Conservation (phyloP, 345 rosid genomes). For the Bruguiera gymnorhiza region DNA sequence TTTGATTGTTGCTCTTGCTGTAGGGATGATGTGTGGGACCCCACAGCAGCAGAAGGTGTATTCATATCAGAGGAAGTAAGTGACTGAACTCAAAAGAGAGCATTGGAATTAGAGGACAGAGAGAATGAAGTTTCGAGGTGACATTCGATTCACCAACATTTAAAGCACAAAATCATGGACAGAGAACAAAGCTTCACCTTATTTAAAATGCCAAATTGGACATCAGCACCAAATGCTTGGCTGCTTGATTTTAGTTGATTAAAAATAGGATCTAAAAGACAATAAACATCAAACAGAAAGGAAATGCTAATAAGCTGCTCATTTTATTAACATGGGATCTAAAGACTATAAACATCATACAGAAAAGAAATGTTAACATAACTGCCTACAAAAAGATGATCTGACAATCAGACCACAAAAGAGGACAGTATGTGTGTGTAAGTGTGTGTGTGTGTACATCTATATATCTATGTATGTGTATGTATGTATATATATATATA, state of each 20-base stretch:
- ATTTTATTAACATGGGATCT: constrained; percentile 55
- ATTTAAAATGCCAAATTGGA: constrained; percentile 40
- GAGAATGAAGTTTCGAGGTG: constrained; percentile 11
- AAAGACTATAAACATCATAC: constrained; percentile 5
- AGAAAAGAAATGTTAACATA: neutral
- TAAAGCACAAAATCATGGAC: constrained; percentile 3
- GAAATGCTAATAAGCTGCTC: too few species aligned
- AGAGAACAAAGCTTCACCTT: constrained; percentile 38
- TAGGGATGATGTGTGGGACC: constrained; percentile 27
- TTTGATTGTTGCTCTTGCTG: constrained; percentile 38
- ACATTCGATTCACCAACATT: constrained; percentile 6
- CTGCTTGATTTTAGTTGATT: constrained; percentile 49
- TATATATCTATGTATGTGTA: too few species aligned
- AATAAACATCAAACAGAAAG: neutral
- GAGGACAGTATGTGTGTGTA: too few species aligned
- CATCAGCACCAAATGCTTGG: constrained; percentile 41
- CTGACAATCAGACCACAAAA: too few species aligned
- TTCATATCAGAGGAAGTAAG: constrained; percentile 38
- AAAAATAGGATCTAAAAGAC: constrained; percentile 44
- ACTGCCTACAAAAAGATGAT: too few species aligned
- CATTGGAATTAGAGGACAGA: neutral
- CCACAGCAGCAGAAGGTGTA: constrained; percentile 30
- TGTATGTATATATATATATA: too few species aligned
- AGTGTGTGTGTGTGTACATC: too few species aligned
- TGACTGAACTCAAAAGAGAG: constrained; percentile 26